phyloP scores from a whole-genome alignment of 2,329 filamentous ascomycete genomes.

The Cladosporium sp. region DNA sequence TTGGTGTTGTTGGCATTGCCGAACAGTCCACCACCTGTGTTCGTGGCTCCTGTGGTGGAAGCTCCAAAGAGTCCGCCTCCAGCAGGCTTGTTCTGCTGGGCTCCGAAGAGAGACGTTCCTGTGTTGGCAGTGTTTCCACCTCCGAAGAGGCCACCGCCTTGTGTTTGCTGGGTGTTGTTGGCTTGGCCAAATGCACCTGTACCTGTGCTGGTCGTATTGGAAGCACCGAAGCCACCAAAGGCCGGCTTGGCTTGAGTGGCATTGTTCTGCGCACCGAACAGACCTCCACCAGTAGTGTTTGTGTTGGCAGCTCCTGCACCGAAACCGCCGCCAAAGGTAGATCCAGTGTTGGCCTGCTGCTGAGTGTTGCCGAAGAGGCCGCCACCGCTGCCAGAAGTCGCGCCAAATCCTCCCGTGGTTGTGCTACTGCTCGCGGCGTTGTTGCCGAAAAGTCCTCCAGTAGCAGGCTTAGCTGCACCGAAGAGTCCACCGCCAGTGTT shows the following conservation, averaged over 20 bases:
- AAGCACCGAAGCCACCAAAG: constrained; percentile 39
- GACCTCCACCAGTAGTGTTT: constrained; percentile 26
- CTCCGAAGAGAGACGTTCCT: constrained; percentile 46
- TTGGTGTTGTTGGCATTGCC: constrained; percentile 37
- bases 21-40: constrained; percentile 46
- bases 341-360: constrained; percentile 7
- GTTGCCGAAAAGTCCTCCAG: constrained; percentile 35
- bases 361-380: constrained; percentile 26
- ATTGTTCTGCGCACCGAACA: constrained; percentile 40
- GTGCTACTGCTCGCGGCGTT: constrained; percentile 27
- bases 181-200: constrained; percentile 41
- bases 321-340: constrained; percentile 21
- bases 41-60: constrained; percentile 42
- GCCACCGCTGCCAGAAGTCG: constrained; percentile 20
- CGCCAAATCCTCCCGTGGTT: constrained; percentile 21
- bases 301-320: constrained; percentile 10
- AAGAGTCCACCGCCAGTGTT: constrained; percentile 32
- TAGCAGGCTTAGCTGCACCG: constrained; percentile 43
- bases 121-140: constrained; percentile 42
- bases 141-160: constrained; percentile 38
- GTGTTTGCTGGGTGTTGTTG: constrained; percentile 38
- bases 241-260: constrained; percentile 29
- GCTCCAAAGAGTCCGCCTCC: constrained; percentile 47
- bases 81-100: constrained; percentile 30
- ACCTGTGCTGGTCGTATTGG: constrained; percentile 27